Evolutionary conservation across 805 yeast species (phyloP), one percentile per base, ranked within the genome.

Genomic region (Saccharomycopsis sp.): DNA sequence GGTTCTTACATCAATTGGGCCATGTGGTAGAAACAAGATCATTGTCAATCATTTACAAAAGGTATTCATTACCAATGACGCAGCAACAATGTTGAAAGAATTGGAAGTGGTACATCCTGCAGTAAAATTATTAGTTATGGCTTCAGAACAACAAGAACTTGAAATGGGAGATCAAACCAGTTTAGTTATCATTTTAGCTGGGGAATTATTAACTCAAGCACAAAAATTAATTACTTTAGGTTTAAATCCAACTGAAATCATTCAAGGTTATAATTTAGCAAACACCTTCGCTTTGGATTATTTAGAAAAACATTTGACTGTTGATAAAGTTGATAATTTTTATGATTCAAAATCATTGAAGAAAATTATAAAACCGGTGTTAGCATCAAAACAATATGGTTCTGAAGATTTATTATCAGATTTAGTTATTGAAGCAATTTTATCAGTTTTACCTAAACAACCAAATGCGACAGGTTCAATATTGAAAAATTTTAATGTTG

Each of bases 81-180:
- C 97, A n/a, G 96, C 97, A 31, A 93, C 98, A 5, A 93, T 93
- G 81, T 71, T 93, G 49, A 77, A 83, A 53, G 97, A 93, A 63
- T 70, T 90, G 45, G 97, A 90, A 51, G 87, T 90, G 53, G 88
- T 93, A 38, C 97, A 90, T 62, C 98, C 98, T 4, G 97, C 96
- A 2, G 98, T 93, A 8, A 93, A 90, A 64, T 78, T 93, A 38
- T 74, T 93, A 51, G 93, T 90, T 44, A 88, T 88, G 97, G 95
- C 97, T 17, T 79, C 95, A 11, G 85, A 90, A 61, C 98, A 93
- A 68, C 98, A 93, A 67, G 96, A 93, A 62, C 75, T 79, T 55
- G 98, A 90, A 70, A 84, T 90, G 87, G 98, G 98, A 50, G 98
- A 93, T 65, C 86, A 85, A 57, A 85, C 97, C 20, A 93, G 90